These are phyloP conservation scores for Phytophthora pseudosyringae DNA, from an alignment of 352 stramenopile species.

Conservation along the genomic window DNA sequence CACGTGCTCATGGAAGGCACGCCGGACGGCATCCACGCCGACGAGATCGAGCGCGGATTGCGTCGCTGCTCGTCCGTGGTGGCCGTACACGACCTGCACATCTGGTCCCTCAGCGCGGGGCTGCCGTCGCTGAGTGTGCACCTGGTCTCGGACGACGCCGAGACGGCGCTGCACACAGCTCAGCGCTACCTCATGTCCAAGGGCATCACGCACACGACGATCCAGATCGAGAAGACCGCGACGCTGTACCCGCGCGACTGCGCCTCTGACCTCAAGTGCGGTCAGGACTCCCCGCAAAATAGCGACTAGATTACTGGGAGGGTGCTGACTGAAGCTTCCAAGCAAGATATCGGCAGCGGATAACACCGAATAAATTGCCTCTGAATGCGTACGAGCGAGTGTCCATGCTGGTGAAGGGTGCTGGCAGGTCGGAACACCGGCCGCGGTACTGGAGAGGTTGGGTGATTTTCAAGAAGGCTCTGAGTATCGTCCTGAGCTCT, in stretches of 20 bases:
- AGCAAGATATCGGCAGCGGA: constrained; percentile 1
- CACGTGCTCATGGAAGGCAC: constrained; percentile 97
- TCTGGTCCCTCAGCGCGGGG: constrained; percentile 96
- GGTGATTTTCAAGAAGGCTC: too few species aligned
- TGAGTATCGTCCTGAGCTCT: too few species aligned
- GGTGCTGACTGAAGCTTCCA: constrained; percentile 4
- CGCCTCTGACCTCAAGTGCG: constrained; percentile 67
- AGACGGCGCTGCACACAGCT: constrained; percentile 70
- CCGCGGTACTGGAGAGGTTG: too few species aligned
- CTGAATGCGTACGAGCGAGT: not conserved
- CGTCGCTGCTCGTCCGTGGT: constrained; percentile 81
- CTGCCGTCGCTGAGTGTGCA: constrained; percentile 94
- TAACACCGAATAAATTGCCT: constrained; percentile 13
- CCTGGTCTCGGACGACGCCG: constrained; percentile 74
- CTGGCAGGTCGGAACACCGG: not conserved
- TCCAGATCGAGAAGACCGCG: constrained; percentile 85
- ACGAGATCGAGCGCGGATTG: constrained; percentile 88
- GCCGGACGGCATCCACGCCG: constrained; percentile 89
- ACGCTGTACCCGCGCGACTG: constrained; percentile 80
- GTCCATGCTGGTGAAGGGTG: not conserved
- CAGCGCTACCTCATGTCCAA: constrained; percentile 76
- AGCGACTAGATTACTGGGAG: constrained; percentile 28
- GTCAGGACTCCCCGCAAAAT: constrained; percentile 75
- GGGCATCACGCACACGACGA: constrained; percentile 90
- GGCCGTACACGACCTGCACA: constrained; percentile 97